Evolutionary conservation across 495 filamentous ascomycete species (phyloP), one percentile per base, ranked within the genome.

Genomic region (Bombardia bombarda): DNA sequence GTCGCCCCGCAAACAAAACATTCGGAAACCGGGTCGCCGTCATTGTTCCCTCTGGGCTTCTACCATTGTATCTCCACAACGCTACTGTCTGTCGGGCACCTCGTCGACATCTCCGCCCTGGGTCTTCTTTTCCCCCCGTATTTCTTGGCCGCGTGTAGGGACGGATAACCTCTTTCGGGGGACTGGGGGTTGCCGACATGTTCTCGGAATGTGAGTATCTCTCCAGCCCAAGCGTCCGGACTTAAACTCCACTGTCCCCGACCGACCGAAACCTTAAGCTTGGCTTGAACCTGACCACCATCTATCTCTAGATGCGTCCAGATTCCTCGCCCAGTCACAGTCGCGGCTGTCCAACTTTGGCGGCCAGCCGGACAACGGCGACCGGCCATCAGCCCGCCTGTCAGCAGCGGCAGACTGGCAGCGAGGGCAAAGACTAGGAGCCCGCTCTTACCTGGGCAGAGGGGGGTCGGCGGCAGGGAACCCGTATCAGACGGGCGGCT

Each of bases 161-260:
- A 16, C 35, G 16, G n/a, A 41, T 41, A 35, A 36, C 46, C 42
- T 43, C 53, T 46, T 14, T 42, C 33, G 52, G 57, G 56, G 43
- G 50, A 40, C 43, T 50, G 38, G 51, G 47, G 40, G 43, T 37
- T 24, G 42, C 43, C 52, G 52, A 50, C 35, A 97, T 97, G 90
- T 97, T 97, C 67, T 97, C 90, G 25, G 90, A 95, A 83, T 96
- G 90, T 95, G 77, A 70, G 90, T 73, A n/a, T n/a, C n/a, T n/a
- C n/a, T n/a, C n/a, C n/a, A n/a, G n/a, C 42, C 38, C 7, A 21
- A 3, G 17, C 38, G 8, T 22, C 10, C 30, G 21, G 24, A 45
- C n/a, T 36, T 8, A 8, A n/a, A n/a, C n/a, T 22, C 8, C 19
- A 42, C 40, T 42, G 21, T 42, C 39, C 42, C 47, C 34, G 13